Evolutionary conservation across 352 stramenopile species (phyloP).

Genomic region (Aphanomyces euteiches): DNA sequence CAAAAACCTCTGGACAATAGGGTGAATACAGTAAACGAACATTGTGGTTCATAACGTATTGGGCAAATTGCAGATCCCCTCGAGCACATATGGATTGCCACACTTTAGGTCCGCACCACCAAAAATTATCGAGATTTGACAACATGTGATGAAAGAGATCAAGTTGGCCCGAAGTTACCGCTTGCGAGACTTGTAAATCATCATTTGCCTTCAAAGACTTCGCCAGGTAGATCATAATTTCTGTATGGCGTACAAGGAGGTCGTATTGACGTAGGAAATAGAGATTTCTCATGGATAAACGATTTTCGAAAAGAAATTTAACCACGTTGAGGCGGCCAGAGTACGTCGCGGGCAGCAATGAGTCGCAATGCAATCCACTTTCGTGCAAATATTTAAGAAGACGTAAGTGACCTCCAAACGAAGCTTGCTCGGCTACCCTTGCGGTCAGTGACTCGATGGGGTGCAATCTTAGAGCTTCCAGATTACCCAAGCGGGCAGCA

Average conservation of each 20-base stretch:
- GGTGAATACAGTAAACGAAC: too few species aligned
- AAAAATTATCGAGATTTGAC: too few species aligned
- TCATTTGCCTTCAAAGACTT: not conserved
- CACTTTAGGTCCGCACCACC: too few species aligned
- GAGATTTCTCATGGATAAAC: not conserved
- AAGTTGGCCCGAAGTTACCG: too few species aligned
- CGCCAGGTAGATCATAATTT: not conserved
- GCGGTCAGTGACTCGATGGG: not conserved
- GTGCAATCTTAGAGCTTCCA: not conserved
- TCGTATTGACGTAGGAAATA: not conserved
- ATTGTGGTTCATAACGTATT: too few species aligned
- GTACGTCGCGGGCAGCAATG: not conserved
- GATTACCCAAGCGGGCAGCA: not conserved
- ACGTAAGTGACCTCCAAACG: not conserved
- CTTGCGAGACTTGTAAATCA: too few species aligned
- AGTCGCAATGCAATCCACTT: not conserved
- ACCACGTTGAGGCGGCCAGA: not conserved
- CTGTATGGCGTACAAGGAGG: not conserved
- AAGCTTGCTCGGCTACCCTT: not conserved
- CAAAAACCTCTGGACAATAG: too few species aligned
- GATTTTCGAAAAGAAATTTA: not conserved
- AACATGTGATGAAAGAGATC: too few species aligned
- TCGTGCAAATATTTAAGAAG: conserved; percentile 3
- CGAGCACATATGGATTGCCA: too few species aligned
- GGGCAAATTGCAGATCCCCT: too few species aligned